phyloP scores from a whole-genome alignment of 2,329 filamentous ascomycete species.

The Coniochaeta sp. region DNA sequence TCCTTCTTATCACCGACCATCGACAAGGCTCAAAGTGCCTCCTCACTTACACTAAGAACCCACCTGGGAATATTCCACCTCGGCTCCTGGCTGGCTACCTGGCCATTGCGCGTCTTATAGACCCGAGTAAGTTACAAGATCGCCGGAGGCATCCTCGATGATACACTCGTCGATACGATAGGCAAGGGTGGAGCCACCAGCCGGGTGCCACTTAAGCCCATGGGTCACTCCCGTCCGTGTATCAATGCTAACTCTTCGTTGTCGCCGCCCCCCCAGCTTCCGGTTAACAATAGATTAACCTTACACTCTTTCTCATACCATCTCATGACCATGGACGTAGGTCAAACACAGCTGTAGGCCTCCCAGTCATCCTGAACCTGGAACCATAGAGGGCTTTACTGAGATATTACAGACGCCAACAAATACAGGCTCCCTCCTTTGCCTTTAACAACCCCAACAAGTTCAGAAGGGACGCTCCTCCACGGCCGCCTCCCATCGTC shows the following conservation, averaged over 20 bases:
- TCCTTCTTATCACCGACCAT: conserved; percentile 21
- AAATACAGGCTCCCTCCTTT: conserved; percentile 42
- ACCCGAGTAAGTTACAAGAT: conserved; percentile 33
- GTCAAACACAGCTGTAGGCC: conserved; percentile 46
- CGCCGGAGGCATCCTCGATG: conserved; percentile 25
- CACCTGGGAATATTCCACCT: conserved; percentile 20
- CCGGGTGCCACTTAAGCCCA: conserved; percentile 22
- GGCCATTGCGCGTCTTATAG: conserved; percentile 26
- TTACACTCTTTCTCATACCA: conserved; percentile 25
- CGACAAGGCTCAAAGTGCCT: conserved; percentile 11
- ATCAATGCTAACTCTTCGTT: conserved; percentile 30
- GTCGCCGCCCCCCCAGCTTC: conserved; percentile 22
- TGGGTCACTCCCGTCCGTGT: conserved; percentile 18
- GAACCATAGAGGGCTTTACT: conserved; percentile 28
- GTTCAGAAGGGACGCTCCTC: conserved; percentile 35
- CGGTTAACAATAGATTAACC: conserved; percentile 27
- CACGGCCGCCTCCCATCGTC: conserved; percentile 33
- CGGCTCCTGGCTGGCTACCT: conserved; percentile 12
- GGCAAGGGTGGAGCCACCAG: conserved; percentile 18
- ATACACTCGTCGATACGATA: conserved; percentile 25
- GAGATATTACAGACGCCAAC: conserved; percentile 32
- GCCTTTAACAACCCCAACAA: conserved; percentile 40
- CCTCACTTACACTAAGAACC: conserved; percentile 14
- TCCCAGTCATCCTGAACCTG: conserved; percentile 13
- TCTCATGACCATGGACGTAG: conserved; percentile 41